phyloP scores from a whole-genome alignment of 164 flowering plant species.

The Macadamia integrifolia region DNA sequence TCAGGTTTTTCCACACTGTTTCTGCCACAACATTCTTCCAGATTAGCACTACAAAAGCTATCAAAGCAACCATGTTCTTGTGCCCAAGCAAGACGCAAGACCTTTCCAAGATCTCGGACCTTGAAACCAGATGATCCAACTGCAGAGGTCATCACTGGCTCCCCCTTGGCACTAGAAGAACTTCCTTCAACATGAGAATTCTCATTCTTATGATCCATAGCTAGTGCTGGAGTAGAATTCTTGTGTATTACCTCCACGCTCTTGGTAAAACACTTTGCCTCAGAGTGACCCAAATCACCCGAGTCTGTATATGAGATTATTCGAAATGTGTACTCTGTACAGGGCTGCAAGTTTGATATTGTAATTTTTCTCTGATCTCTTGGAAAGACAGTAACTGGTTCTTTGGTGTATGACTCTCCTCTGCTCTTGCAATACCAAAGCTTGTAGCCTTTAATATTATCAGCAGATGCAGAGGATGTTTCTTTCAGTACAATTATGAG shows the following conservation, averaged over 20 bases:
- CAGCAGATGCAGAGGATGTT: conserved; percentile 27
- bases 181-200: conserved; percentile 12
- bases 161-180: conserved; percentile 9
- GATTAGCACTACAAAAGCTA: conserved; percentile 38
- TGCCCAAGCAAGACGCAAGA: conserved; percentile 48
- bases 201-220: not conserved
- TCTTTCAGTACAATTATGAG: conserved; percentile 69
- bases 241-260: conserved; percentile 6
- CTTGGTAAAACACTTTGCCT: conserved; percentile 7
- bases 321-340: conserved; percentile 37
- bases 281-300: conserved; percentile 71
- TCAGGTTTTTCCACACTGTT: conserved; percentile 31
- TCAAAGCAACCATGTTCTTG: conserved; percentile 55
- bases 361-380: conserved; percentile 63
- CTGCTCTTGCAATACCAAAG: conserved; percentile 15
- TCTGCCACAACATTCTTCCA: conserved; percentile 40
- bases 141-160: not conserved
- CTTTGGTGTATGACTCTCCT: conserved; percentile 46
- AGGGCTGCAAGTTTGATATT: conserved; percentile 27
- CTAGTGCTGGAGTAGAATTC: not conserved
- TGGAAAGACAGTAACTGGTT: conserved; percentile 58
- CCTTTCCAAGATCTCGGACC: conserved; percentile 4
- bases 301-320: conserved; percentile 73
- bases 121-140: conserved; percentile 4
- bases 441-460: conserved; percentile 5